Evolutionary conservation across 1,139 yeast species (phyloP).

Genomic region (Lodderomyces theae): DNA sequence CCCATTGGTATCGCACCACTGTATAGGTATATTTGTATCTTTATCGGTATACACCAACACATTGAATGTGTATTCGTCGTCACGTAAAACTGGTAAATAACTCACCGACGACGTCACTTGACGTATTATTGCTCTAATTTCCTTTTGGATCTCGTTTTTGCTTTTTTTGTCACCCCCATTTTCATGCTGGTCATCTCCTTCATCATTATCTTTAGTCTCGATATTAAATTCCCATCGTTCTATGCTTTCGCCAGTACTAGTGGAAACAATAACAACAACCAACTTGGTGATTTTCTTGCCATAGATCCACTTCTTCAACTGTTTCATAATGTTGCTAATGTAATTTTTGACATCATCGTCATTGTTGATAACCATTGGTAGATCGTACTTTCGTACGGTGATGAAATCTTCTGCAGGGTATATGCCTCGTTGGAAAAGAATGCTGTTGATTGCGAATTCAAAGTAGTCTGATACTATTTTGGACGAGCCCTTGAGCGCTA

Average conservation of each 20-base stretch:
- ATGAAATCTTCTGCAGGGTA: slow-evolving; percentile 88
- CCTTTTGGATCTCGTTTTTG: slow-evolving; percentile 58
- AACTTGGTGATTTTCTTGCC: slow-evolving; percentile 68
- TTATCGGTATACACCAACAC: slow-evolving; percentile 84
- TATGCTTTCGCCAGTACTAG: slow-evolving; percentile 62
- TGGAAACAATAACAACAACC: slow-evolving; percentile 68
- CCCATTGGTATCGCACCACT: slow-evolving; percentile 76
- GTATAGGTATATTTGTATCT: slow-evolving; percentile 59
- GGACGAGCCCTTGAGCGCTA: slow-evolving; percentile 76
- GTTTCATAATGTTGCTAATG: slow-evolving; percentile 66
- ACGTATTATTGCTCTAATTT: slow-evolving; percentile 80
- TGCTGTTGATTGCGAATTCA: slow-evolving; percentile 74
- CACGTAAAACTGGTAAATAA: slow-evolving; percentile 71
- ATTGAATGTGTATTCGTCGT: slow-evolving; percentile 73
- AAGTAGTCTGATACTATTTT: slow-evolving; percentile 80
- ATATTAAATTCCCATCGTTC: slow-evolving; percentile 89
- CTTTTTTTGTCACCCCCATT: slow-evolving; percentile 25
- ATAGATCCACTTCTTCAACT: slow-evolving; percentile 78
- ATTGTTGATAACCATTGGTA: slow-evolving; percentile 67
- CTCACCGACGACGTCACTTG: slow-evolving; percentile 89
- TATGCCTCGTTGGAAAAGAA: slow-evolving; percentile 85
- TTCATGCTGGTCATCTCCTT: slow-evolving; percentile 1
- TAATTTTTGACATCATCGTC: slow-evolving; percentile 78
- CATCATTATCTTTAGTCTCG: slow-evolving; percentile 31
- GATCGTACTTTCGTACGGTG: slow-evolving; percentile 75